Conservation (phyloP, 2,329 filamentous ascomycete species). For the Fusarium sp. region DNA sequence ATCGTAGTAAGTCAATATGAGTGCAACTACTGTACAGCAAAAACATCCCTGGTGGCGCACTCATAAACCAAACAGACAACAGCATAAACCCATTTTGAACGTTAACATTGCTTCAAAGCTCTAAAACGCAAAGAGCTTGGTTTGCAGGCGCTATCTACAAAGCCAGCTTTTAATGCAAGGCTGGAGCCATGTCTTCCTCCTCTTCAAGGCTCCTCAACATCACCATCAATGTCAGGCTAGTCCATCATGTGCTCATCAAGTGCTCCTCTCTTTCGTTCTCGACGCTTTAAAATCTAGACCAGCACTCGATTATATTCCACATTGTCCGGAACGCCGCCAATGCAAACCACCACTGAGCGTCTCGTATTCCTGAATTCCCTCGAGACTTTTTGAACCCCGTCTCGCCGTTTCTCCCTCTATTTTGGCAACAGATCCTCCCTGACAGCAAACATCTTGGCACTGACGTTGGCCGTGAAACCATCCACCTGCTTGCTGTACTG, state of each 20-base stretch:
- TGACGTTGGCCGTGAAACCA: slow-evolving; percentile 90
- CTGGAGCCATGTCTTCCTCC: slow-evolving; percentile 22
- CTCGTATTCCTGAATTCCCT: slow-evolving; percentile 43
- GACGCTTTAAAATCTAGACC: slow-evolving; percentile 49
- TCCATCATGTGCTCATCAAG: slow-evolving; percentile 41
- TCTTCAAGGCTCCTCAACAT: slow-evolving; percentile 26
- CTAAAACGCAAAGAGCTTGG: slow-evolving; percentile 9
- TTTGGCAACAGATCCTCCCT: slow-evolving; percentile 73
- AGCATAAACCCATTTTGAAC: slow-evolving; percentile 8
- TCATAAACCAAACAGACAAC: background rate
- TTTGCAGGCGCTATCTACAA: slow-evolving; percentile 26
- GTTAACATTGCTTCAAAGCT: slow-evolving; percentile 25
- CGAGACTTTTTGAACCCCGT: slow-evolving; percentile 40
- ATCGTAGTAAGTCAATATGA: background rate
- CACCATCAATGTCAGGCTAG: slow-evolving; percentile 29
- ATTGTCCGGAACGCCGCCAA: slow-evolving; percentile 54
- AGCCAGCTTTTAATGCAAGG: slow-evolving; percentile 19
- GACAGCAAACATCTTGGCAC: slow-evolving; percentile 97
- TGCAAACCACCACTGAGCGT: slow-evolving; percentile 51
- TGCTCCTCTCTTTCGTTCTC: slow-evolving; percentile 47
- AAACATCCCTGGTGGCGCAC: background rate
- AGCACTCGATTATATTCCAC: slow-evolving; percentile 51
- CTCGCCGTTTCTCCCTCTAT: slow-evolving; percentile 43
- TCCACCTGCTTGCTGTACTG: slow-evolving; percentile 98
- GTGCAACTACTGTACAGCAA: too few relatives aligned